Evolutionary conservation across 768 basidiomycete genomes (phyloP).

Genomic region (Lentinula lateritia): DNA sequence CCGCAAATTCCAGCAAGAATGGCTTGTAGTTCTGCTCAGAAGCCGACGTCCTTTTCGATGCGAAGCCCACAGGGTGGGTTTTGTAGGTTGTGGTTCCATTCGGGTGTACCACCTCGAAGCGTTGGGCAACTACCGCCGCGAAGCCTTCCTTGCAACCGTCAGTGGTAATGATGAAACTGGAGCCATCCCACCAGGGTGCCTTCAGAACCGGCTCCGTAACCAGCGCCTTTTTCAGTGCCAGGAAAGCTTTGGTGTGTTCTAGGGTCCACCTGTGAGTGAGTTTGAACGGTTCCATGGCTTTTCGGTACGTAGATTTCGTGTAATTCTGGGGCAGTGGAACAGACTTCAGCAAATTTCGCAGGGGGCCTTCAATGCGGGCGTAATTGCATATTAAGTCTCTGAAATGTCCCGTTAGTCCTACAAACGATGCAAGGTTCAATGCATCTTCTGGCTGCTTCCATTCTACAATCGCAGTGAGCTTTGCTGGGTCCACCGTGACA

Average conservation of each 20-base stretch:
- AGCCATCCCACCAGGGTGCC: slow-evolving; percentile 23
- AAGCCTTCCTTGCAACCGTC: no score
- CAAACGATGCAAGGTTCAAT: no score
- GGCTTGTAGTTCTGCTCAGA: not conserved
- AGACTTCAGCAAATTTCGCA: slow-evolving; percentile 9
- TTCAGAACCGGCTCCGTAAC: slow-evolving; percentile 25
- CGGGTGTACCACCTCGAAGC: slow-evolving; percentile 9
- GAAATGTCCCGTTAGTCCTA: no score
- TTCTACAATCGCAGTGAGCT: no score
- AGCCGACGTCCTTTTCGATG: slow-evolving; percentile 23
- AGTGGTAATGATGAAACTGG: no score
- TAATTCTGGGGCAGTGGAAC: not conserved
- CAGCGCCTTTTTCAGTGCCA: slow-evolving; percentile 22
- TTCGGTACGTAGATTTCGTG: not conserved
- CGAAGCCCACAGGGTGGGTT: slow-evolving; percentile 22
- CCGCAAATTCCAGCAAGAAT: slow-evolving; percentile 9
- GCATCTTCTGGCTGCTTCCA: no score
- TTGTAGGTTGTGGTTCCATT: slow-evolving; percentile 12
- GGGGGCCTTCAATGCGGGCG: no score
- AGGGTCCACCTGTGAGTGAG: slow-evolving; percentile 16
- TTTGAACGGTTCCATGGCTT: not conserved
- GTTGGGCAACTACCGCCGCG: slow-evolving; percentile 20
- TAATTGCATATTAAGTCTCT: no score
- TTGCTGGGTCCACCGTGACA: no score
- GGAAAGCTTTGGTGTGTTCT: not conserved